Base-by-base conservation (phyloP, 768 basidiomycete species). In the Boletus rufocinnamomeus region DNA sequence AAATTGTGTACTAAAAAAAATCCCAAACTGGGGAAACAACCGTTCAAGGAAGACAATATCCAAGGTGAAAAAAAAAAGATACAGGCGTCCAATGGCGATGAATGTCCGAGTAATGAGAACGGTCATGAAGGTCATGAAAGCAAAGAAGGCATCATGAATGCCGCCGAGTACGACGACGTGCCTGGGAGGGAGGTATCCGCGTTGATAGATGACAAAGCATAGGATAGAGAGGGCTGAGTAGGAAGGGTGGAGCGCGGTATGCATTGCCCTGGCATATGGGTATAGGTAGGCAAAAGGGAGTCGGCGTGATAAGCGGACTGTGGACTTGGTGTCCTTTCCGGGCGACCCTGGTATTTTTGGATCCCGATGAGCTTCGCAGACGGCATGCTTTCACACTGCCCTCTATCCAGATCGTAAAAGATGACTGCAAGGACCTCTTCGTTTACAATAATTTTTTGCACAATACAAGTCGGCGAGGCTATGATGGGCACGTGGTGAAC, bases 371-470 rank as follows among this genome's bases (percentile, higher is more conserved):
- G 76, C 66, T 86, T 80, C 58, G 82, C 88, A 49, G 83, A 80
- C 17, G 89, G 87, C 72, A 79, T 74, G 55, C 72, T 68, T 59
- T 77, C 77, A 37, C 76, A 75, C 63, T 77, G 72, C 63, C 76
- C 79, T 68, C 86, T 83, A 66, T 88, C 84, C 63, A 91, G 75
- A 63, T 88, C 83, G 70, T 89, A 91, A 50, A 85, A 78, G 62
- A 90, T 74, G 64, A 80, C 82, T 52, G 89, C 81, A 52, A 89
- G 75, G 19, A 83, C 79, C 60, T 81, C 80, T 64, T 81, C 81
- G 74, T 90, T 87, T 56, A 84, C 80, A 56, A 84, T 76, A 64
- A 92, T 75, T 75, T 90, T 84, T 74, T 92, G 90, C 32, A 84
- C 84, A 69, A 91, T 79, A 45, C 71, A 79, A n/a, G 80, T 82